Evolutionary conservation across 768 basidiomycete genomes (phyloP).

Genomic region (Coprinellus aureogranulatus): DNA sequence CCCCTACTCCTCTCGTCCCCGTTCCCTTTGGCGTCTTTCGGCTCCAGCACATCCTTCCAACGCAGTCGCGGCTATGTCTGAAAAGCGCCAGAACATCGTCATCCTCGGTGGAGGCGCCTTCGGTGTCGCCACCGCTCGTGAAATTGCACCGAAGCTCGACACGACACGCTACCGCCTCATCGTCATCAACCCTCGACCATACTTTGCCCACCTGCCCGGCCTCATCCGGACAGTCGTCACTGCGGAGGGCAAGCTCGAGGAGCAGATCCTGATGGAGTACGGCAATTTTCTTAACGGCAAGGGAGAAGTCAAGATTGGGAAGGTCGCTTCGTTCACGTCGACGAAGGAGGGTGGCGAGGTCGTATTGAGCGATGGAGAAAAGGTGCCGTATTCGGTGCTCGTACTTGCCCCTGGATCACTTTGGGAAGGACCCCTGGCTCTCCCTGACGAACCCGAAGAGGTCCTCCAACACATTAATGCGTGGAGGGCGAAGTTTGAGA

Average conservation of each 20-base stretch:
- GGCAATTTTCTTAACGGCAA: conserved; percentile 47
- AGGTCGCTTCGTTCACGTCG: conserved; percentile 16
- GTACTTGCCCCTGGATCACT: conserved; percentile 50
- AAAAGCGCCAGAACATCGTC: conserved; percentile 32
- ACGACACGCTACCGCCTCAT: conserved; percentile 42
- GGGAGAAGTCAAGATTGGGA: conserved; percentile 32
- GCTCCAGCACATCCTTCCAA: not conserved
- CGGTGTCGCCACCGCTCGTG: conserved; percentile 39
- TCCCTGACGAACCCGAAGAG: conserved; percentile 25
- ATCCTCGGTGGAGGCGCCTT: conserved; percentile 55
- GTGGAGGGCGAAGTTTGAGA: conserved; percentile 27
- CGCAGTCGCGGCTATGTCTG: not conserved
- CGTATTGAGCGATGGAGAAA: conserved; percentile 42
- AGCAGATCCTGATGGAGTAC: conserved; percentile 39
- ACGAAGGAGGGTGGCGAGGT: conserved; percentile 34
- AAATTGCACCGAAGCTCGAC: conserved; percentile 48
- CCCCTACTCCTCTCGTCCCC: too few relatives aligned
- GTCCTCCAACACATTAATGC: conserved; percentile 21
- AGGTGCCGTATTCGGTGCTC: conserved; percentile 46
- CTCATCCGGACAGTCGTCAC: conserved; percentile 48
- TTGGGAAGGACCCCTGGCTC: conserved; percentile 39
- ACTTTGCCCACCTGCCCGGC: conserved; percentile 43
- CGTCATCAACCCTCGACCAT: conserved; percentile 49
- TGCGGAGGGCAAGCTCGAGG: conserved; percentile 30
- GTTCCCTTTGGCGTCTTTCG: too few relatives aligned